Evolutionary conservation across 768 basidiomycete genomes (phyloP), one percentile per base, ranked within the genome.

Genomic region (Boletus barrowsii): DNA sequence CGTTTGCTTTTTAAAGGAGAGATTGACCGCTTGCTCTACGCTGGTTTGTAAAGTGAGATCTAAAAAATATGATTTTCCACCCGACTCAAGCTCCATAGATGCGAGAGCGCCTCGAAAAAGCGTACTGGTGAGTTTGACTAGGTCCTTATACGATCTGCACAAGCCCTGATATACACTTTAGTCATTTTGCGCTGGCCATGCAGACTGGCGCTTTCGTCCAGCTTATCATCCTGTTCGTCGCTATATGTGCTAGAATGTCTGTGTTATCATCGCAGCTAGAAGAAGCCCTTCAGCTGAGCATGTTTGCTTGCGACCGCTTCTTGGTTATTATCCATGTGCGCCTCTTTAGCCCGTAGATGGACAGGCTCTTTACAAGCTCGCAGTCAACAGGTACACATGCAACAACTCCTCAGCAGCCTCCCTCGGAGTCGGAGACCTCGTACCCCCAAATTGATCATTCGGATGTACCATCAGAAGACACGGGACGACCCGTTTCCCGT

Each of bases 201-300:
- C 87, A 86, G 64, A 79, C 82, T 1, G 88, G 85, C 17, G 84
- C 88, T 17, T 93, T 93, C 62, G 73, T 87, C 13, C 86, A 87
- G 56, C 65, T 88, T 15, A 69, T 85, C n/a, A 63, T 93, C 43
- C 72, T 81, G 5, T 74, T 91, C 40, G 73, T 76, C 22, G 87
- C 83, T 13, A 78, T 88, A 37, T 71, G 79, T 42, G 86, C 86
- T 3, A 78, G 89, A 53, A 68, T 88, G 64, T 72, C 71, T 24
- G 62, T 67, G 5, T 63, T 87, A 30, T 64, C 76, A 22, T 61
- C 67, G 36, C 82, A 83, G 56, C 56, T 86, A 2, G 60, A 65
- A 2, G 74, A 77, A 10, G 68, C 68, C 39, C 60, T 82, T 5
- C 61, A 69, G n/a, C 60, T 60, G 13, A 50, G 66, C 6, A 62